phyloP scores from a whole-genome alignment of 306 rosid species.

The Citrullus mucosospermus region DNA sequence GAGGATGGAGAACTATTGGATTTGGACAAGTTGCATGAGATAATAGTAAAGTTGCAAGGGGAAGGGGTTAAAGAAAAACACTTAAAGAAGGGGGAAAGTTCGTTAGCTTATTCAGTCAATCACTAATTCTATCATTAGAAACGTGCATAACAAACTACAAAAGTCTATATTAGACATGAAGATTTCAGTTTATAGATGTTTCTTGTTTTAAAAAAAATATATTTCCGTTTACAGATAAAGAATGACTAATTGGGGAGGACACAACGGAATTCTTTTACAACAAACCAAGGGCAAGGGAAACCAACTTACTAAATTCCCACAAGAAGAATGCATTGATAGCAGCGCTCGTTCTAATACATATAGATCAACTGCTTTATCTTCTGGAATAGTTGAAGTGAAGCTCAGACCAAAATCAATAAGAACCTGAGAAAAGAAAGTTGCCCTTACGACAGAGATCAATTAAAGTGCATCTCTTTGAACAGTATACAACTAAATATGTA shows the following conservation, averaged over 20 bases:
- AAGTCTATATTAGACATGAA: no score
- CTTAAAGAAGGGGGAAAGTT: no score
- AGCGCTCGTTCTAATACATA: conserved; percentile 86
- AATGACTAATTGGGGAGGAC: background rate
- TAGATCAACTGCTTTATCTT: conserved; percentile 89
- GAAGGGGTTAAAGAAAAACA: no score
- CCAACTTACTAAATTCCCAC: conserved; percentile 71
- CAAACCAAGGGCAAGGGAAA: background rate
- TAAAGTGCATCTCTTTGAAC: background rate
- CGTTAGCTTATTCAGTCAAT: no score
- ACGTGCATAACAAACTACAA: no score
- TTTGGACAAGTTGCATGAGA: no score
- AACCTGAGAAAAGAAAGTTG: conserved; percentile 33
- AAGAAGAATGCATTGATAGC: conserved; percentile 83
- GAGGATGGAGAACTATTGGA: no score
- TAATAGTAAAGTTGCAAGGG: no score
- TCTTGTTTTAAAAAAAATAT: no score
- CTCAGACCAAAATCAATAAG: conserved; percentile 85
- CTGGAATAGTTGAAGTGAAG: conserved; percentile 75
- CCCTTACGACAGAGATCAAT: background rate
- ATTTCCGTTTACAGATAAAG: background rate
- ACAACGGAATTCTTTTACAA: background rate
- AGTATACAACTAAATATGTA: background rate
- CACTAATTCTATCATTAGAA: no score
- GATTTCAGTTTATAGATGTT: no score